Conservation (phyloP, 768 basidiomycete species). For the Phylloporus arenicola region DNA sequence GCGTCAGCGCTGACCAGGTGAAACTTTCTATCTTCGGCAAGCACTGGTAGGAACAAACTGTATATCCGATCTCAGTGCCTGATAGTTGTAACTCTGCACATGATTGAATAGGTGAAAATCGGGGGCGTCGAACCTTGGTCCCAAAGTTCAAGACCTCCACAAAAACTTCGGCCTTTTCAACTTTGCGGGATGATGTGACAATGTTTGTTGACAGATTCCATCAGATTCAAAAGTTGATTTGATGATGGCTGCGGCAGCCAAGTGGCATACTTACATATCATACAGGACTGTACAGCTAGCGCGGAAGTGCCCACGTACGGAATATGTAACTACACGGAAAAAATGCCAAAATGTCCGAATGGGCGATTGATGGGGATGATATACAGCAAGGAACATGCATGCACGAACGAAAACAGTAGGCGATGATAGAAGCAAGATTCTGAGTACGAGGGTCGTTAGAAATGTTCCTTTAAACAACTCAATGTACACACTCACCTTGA, state of each 20-base stretch:
- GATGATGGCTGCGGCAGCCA: background rate
- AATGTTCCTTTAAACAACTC: background rate
- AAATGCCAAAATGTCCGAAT: conserved; percentile 5
- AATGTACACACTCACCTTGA: conserved; percentile 5
- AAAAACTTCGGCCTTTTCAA: background rate
- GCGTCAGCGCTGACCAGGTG: conserved; percentile 9
- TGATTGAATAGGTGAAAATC: too few relatives aligned
- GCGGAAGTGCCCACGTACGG: conserved; percentile 1
- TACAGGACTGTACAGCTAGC: background rate
- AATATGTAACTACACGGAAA: conserved; percentile 4
- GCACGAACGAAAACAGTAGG: conserved; percentile 9
- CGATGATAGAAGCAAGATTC: background rate
- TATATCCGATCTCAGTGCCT: too few relatives aligned
- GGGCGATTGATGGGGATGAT: background rate
- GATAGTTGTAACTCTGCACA: too few relatives aligned
- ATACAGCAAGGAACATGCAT: background rate
- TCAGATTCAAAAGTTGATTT: background rate
- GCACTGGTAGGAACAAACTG: background rate
- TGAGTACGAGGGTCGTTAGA: background rate
- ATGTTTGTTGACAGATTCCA: background rate
- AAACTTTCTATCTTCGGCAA: conserved; percentile 8
- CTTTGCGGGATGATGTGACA: background rate
- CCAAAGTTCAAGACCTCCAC: conserved; percentile 2
- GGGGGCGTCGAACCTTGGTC: background rate
- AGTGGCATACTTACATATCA: background rate